A percentile compares a stretch with the other conserved stretches of the same genome.
Conservation (phyloP, 2,329 filamentous ascomycete genomes). For the Dactylellina sp. region DNA sequence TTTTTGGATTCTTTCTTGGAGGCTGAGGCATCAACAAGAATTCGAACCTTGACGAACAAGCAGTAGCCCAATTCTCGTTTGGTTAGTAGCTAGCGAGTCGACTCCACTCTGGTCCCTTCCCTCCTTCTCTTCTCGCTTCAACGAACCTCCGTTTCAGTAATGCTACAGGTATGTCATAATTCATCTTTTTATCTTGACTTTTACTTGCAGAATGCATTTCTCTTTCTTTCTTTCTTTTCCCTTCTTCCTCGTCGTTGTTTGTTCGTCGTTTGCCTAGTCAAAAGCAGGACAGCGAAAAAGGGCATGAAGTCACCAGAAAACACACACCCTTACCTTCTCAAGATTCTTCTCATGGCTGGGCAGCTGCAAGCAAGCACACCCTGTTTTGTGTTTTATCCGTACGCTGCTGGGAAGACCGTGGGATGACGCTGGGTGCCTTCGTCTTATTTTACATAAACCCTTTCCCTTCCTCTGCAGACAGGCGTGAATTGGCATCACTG, state of each 20-base stretch:
- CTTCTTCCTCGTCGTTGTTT: neutral
- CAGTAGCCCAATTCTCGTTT: slow-evolving; percentile 41
- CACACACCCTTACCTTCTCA: too few relatives aligned
- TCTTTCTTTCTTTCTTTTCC: too few relatives aligned
- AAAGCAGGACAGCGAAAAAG: too few relatives aligned
- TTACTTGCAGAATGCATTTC: too few relatives aligned
- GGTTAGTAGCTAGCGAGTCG: slow-evolving; percentile 49
- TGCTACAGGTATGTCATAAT: slow-evolving; percentile 52
- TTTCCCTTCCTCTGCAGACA: slow-evolving; percentile 5
- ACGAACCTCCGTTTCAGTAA: slow-evolving; percentile 51
- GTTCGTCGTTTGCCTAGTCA: too few relatives aligned
- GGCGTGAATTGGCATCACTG: slow-evolving; percentile 50
- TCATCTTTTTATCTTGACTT: slow-evolving; percentile 13
- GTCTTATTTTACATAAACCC: slow-evolving; percentile 13
- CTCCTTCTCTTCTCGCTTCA: slow-evolving; percentile 55
- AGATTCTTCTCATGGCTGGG: neutral
- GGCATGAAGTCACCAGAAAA: too few relatives aligned
- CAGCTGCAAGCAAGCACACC: slow-evolving; percentile 6
- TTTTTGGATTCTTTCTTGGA: slow-evolving; percentile 30
- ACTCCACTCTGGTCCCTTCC: slow-evolving; percentile 42
- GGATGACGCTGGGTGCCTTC: slow-evolving; percentile 45
- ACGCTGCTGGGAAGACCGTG: slow-evolving; percentile 33
- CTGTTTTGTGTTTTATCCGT: slow-evolving; percentile 43
- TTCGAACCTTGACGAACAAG: slow-evolving; percentile 29
- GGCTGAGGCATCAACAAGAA: slow-evolving; percentile 42